Base-by-base conservation (phyloP, 768 basidiomycete species). In the Pleurotus sapidus region DNA sequence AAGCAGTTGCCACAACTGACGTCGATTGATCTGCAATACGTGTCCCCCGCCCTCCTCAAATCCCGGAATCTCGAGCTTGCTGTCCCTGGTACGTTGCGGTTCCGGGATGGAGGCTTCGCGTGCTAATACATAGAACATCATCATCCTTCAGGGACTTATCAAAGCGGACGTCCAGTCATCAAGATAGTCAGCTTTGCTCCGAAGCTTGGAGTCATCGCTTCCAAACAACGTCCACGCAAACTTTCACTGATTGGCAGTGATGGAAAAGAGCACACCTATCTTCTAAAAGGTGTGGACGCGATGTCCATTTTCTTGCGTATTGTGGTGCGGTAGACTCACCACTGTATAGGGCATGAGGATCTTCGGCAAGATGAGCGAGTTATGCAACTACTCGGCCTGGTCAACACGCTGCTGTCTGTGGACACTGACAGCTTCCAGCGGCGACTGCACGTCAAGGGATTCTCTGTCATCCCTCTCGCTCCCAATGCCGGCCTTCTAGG, bases 381-480 rank as follows among this genome's bases (percentile, higher is more conserved):
- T 55, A 98, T 98, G 96, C 97, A 99, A 70, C 81, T 98, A n/a
- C 98, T 98, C 71, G 91, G 97, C 58, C 85, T 99, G 46, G 90
- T 98, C 64, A 99, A 99, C 72, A 96, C 93, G 0, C 75, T 98
- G 2, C 84, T 99, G 24, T 88, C 91, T 6, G 87, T 93, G 18
- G 96, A 99, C 66, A 91, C 94, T 17, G 86, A 91, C 67, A 93
- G 93, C 69, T 98, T 96, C 82, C 97, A 96, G 76, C 82, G 97
- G 34, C 93, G 95, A 61, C 79, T 99, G 46, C 93, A 95, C 65
- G 96, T 98, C 53, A 95, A 95, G 69, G 84, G 86, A 42, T 98
- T 84, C 70, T 87, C 93, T n/a, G 91, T 98, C 60, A 97, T 91
- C 60, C 97, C 97, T 0, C 77, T 99, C 40, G 96, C 96, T n/a